Evolutionary conservation across 2,329 filamentous ascomycete genomes (phyloP).

Genomic region (Juglanconis oblonga): DNA sequence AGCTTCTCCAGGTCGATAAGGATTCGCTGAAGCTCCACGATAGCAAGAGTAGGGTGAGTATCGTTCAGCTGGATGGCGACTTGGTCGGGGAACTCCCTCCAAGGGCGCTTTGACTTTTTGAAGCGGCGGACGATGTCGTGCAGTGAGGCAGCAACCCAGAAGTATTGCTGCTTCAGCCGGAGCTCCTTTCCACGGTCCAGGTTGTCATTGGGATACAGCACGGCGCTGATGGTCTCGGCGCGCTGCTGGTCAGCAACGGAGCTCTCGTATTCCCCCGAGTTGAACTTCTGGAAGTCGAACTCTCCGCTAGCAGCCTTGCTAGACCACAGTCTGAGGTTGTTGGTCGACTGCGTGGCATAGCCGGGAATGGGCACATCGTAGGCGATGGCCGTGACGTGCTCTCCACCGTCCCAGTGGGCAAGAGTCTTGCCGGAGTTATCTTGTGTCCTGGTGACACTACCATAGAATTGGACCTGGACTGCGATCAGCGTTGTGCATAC

Average conservation of each 20-base stretch:
- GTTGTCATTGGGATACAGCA: conserved; percentile 97
- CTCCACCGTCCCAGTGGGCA: conserved; percentile 84
- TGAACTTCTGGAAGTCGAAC: conserved; percentile 99
- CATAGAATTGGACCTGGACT: conserved; percentile 83
- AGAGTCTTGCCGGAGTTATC: conserved; percentile 74
- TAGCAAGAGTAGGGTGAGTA: conserved; percentile 92
- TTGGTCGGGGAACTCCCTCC: conserved; percentile 90
- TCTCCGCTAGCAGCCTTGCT: conserved; percentile 96
- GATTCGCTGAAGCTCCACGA: conserved; percentile 94
- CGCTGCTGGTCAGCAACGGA: conserved; percentile 97
- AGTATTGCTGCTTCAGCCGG: conserved; percentile 98
- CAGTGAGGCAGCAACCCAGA: conserved; percentile 96
- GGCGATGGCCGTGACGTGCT: conserved; percentile 86
- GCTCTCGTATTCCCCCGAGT: conserved; percentile 86
- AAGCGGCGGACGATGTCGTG: conserved; percentile 96
- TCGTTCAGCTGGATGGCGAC: conserved; percentile 98
- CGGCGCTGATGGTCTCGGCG: conserved; percentile 97
- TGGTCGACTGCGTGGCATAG: conserved; percentile 84
- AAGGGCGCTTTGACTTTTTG: conserved; percentile 92
- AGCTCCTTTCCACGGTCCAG: conserved; percentile 95
- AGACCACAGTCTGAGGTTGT: conserved; percentile 96
- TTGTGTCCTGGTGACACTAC: conserved; percentile 70
- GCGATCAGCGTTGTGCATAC: neutral
- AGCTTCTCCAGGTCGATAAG: conserved; percentile 85
- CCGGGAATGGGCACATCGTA: conserved; percentile 93